A percentile compares a stretch with the other conserved stretches of the same genome.
Conservation (phyloP, 495 filamentous ascomycete genomes). For the Aspergillus asperescens region DNA sequence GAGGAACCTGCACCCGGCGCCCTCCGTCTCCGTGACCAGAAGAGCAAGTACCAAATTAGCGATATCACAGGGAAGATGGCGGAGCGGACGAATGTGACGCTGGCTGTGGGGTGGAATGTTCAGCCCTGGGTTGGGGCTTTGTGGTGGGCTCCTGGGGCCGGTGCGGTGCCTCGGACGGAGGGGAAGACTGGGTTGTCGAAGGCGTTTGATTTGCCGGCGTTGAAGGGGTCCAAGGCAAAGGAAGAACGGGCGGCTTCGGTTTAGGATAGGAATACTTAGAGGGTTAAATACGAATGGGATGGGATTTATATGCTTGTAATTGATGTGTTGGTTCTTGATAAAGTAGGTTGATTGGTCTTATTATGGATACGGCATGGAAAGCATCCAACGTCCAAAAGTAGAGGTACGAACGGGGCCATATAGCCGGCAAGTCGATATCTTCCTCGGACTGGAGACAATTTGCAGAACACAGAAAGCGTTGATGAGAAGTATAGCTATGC, state of each 20-base stretch:
- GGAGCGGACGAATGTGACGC: slow-evolving; percentile 61
- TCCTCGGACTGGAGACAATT: no score
- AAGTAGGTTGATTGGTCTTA: no score
- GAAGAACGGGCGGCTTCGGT: slow-evolving; percentile 14
- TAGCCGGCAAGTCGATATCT: no score
- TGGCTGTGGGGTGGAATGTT: slow-evolving; percentile 87
- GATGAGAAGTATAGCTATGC: not conserved
- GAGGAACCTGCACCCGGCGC: slow-evolving; percentile 45
- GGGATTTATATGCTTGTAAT: no score
- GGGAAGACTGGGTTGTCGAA: slow-evolving; percentile 62
- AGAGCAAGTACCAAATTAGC: slow-evolving; percentile 90
- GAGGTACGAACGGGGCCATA: no score
- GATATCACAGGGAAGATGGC: slow-evolving; percentile 74
- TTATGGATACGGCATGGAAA: no score
- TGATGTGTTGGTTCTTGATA: no score
- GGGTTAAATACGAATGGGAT: no score
- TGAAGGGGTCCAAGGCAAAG: slow-evolving; percentile 49
- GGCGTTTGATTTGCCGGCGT: slow-evolving; percentile 64
- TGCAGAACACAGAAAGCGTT: no score
- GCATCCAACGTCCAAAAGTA: no score
- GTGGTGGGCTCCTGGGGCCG: slow-evolving; percentile 61
- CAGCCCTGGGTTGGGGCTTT: slow-evolving; percentile 93
- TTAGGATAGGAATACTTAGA: no score
- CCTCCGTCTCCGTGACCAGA: slow-evolving; percentile 69
- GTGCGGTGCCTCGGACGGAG: slow-evolving; percentile 51